Evolutionary conservation across 345 rosid genomes (phyloP), one percentile per base, ranked within the genome.

Genomic region (Linum usitatissimum): DNA sequence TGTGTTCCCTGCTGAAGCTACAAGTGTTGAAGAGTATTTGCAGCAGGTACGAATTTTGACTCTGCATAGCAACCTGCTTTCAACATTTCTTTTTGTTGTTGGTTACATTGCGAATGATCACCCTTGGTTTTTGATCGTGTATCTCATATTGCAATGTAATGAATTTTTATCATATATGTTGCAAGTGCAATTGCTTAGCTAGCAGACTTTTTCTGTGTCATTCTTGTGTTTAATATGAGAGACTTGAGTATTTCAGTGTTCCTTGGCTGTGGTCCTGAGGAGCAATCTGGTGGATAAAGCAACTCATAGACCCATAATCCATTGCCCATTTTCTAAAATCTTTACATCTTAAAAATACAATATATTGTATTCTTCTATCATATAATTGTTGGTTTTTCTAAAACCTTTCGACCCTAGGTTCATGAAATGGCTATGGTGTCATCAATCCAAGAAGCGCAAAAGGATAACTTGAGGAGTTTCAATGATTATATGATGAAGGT

Each of bases 351-450:
- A 10, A 45, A 45, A 45, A 45, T 45, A 2, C 51, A 9, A 15
- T 14, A 45, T 45, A 40, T 45, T 45, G 17, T 45, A 10, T 45
- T 12, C 14, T 45, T 45, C 13, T 40, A 7, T 40, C 14, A 45
- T 15, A 12, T 7, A 45, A 10, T 10, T 45, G 14, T 7, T 45
- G 51, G 15, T 6, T 45, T 45, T 45, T 10, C 51, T 45, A 12
- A 53, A 42, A 18, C 6, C 23, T 60, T 70, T 64, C 68, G 18
- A 67, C 57, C 18, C 6, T 67, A 93, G 99, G 92, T 93, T 73
- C 99, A 86, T 81, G 99, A 90, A 80, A 86, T 93, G 91, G 91
- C 97, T 68, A 84, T 93, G 86, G 94, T 93, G 38, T 93, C 96
- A 51, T 88, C 97, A 64, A 83, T 93, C 67, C 99, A 93, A 67